Evolutionary conservation across 768 basidiomycete species (phyloP), one percentile per base, ranked within the genome.

Genomic region (Leccinum obscurum): DNA sequence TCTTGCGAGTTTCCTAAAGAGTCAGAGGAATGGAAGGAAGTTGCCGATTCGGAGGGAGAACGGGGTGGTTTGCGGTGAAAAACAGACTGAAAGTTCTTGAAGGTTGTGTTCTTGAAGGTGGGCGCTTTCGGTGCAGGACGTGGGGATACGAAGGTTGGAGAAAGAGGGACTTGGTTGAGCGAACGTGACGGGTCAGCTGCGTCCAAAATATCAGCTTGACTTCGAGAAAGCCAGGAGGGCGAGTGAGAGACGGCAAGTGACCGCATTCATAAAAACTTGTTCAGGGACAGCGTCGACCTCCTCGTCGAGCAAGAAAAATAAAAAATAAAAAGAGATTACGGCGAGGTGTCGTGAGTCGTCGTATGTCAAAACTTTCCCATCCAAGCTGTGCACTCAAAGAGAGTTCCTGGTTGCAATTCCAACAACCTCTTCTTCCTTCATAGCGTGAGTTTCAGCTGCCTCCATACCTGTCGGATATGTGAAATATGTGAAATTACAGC

Each of bases 61-160:
- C 75, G 79, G 48, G 75, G 69, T 6, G 72, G 76, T 76, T 69
- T 67, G 54, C 84, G 81, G 55, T 75, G 65, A 62, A 88, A 87
- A 54, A 87, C 82, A 20, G 83, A 74, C 41, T 81, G 80, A 61
- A 88, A 76, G 49, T 72, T 73, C 66, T 76, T 72, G 70, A 78
- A 57, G 22, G 69, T 6, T 1, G 69, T 62, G 4, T 72, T 64
- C 68, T 77, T 83, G 79, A 77, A 55, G 64, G 57, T 26, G 20
- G 69, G 56, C 53, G 68, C 57, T 52, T 65, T 71, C 56, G 69
- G 67, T 4, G 64, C 41, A 10, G 82, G 69, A 28, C 69, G 60
- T n/a, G 79, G 72, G 17, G 80, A 77, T 20, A 69, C 56, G 57
- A 68, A 79, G 64, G 83, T 74, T 52, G 84, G 79, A 37, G 83